A percentile compares a stretch with the other conserved stretches of the same genome.
phyloP scores from a whole-genome alignment of 2,329 filamentous ascomycete genomes.

The Fusarium nelsonii region DNA sequence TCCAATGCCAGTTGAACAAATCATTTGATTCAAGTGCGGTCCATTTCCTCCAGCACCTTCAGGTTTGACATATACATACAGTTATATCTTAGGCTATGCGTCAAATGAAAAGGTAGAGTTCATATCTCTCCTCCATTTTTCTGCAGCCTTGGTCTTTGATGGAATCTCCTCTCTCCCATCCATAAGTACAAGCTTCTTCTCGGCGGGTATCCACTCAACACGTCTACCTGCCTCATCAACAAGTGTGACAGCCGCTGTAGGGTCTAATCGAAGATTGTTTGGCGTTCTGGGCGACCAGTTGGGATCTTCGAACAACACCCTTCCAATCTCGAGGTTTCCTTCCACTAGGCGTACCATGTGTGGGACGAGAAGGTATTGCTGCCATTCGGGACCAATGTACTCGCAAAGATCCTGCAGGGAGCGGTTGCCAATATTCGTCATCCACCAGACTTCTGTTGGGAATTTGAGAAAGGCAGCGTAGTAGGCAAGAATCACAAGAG shows the following conservation, averaged over 20 bases:
- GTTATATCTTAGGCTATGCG: background rate
- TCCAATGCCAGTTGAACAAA: no score
- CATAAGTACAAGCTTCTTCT: slow-evolving; percentile 42
- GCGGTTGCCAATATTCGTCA: slow-evolving; percentile 59
- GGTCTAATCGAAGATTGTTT: slow-evolving; percentile 30
- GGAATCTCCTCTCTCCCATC: slow-evolving; percentile 18
- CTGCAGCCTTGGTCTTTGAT: slow-evolving; percentile 5
- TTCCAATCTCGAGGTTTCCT: slow-evolving; percentile 54
- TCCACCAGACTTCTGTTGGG: slow-evolving; percentile 62
- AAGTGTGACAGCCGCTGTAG: slow-evolving; percentile 29
- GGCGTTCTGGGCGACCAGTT: slow-evolving; percentile 53
- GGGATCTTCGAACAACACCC: slow-evolving; percentile 59
- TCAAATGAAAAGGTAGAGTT: background rate
- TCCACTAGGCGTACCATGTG: slow-evolving; percentile 52
- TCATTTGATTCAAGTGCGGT: background rate
- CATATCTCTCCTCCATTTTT: slow-evolving; percentile 19
- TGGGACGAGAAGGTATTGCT: slow-evolving; percentile 57
- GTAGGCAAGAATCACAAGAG: slow-evolving; percentile 65
- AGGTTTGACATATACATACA: background rate
- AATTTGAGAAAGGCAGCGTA: slow-evolving; percentile 65
- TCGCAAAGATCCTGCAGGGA: slow-evolving; percentile 60
- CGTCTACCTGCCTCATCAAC: slow-evolving; percentile 45
- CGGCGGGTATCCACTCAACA: slow-evolving; percentile 37
- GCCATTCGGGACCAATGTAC: slow-evolving; percentile 57
- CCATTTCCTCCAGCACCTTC: background rate